Percentiles rank a stretch among this genome's conserved stretches.
Conservation (phyloP, 257 asterid species). For the Leptodermis oblonga region DNA sequence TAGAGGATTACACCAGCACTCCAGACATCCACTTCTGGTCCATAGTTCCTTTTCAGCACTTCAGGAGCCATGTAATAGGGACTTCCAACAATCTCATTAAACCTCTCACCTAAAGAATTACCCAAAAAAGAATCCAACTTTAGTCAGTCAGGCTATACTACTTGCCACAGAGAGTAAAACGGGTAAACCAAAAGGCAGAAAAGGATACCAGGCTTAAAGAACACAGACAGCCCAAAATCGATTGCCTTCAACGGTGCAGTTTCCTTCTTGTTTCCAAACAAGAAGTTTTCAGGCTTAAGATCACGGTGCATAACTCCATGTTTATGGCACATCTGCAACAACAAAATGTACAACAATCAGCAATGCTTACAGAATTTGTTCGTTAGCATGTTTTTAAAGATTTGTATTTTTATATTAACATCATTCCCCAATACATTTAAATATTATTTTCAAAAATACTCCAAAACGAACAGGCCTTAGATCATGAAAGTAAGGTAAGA, state of each 20-base stretch:
- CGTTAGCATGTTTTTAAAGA: too few relatives aligned
- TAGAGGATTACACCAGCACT: constrained; percentile 53
- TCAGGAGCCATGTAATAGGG: constrained; percentile 55
- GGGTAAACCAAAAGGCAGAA: background rate
- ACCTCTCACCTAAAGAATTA: constrained; percentile 30
- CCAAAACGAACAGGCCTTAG: too few relatives aligned
- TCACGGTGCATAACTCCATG: constrained; percentile 53
- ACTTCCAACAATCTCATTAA: constrained; percentile 48
- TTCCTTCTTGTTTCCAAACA: constrained; percentile 43
- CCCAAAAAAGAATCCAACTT: background rate
- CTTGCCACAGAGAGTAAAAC: too few relatives aligned
- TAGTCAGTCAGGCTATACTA: background rate
- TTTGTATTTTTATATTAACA: too few relatives aligned
- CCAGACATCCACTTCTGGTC: constrained; percentile 53
- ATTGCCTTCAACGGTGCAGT: constrained; percentile 46
- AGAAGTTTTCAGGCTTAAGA: constrained; percentile 49
- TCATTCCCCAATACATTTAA: too few relatives aligned
- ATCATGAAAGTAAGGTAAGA: background rate
- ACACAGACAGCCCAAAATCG: constrained; percentile 44
- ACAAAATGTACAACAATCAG: constrained; percentile 10
- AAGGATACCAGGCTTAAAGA: constrained; percentile 38
- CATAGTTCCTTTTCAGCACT: constrained; percentile 47
- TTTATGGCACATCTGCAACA: constrained; percentile 45
- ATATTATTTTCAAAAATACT: too few relatives aligned
- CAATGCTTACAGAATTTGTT: background rate